These are phyloP conservation scores for Fusarium guadeloupense DNA, from an alignment of 2,329 filamentous ascomycete genomes.

Conservation along the genomic window DNA sequence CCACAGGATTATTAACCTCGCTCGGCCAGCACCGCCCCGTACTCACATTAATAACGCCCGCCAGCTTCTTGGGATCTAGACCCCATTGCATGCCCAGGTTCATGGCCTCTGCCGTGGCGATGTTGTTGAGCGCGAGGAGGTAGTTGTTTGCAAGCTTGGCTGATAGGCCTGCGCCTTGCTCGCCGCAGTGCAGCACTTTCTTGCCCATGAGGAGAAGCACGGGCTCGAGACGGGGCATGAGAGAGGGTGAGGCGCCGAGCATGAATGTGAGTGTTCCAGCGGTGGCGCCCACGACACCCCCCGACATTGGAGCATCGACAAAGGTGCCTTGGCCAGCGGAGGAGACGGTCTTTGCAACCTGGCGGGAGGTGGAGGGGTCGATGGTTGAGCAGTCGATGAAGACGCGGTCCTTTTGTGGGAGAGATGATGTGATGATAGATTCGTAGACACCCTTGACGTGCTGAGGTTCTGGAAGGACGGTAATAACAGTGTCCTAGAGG, in stretches of 20 bases:
- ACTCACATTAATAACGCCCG: slow-evolving; percentile 89
- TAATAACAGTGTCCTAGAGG: slow-evolving; percentile 83
- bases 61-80: slow-evolving; percentile 71
- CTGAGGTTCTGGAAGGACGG: slow-evolving; percentile 86
- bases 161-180: slow-evolving; percentile 84
- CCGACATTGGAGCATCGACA: slow-evolving; percentile 96
- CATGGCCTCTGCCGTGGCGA: slow-evolving; percentile 73
- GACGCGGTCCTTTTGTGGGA: slow-evolving; percentile 69
- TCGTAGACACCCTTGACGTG: slow-evolving; percentile 88
- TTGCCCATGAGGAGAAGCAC: slow-evolving; percentile 85
- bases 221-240: slow-evolving; percentile 72
- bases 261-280: slow-evolving; percentile 95
- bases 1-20: slow-evolving; percentile 94
- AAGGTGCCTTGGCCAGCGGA: slow-evolving; percentile 77
- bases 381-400: slow-evolving; percentile 99
- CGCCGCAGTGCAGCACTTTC: slow-evolving; percentile 85
- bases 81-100: slow-evolving; percentile 70
- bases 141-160: slow-evolving; percentile 99
- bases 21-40: slow-evolving; percentile 97
- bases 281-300: slow-evolving; percentile 89
- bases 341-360: slow-evolving; percentile 75
- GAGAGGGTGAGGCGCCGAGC: slow-evolving; percentile 75
- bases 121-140: slow-evolving; percentile 92
- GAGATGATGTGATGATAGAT: slow-evolving; percentile 71
- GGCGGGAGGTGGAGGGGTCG: slow-evolving; percentile 83